Base-by-base conservation (phyloP, 1,284 basidiomycete genomes). In the Melampsora americana region DNA sequence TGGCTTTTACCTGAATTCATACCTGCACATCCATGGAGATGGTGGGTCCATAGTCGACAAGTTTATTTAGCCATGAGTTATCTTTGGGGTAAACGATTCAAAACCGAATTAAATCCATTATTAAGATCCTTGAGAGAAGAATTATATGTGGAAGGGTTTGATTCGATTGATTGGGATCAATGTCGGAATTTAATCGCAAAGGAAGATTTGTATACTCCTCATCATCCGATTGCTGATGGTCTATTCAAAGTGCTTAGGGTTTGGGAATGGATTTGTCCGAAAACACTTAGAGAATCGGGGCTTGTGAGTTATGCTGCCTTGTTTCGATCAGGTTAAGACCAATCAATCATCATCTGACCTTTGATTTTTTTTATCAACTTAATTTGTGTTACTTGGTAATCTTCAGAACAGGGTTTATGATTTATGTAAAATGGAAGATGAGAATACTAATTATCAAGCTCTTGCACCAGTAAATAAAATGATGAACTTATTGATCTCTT, bases 1-100 rank as follows among this genome's bases (percentile, higher is more conserved):
- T 97, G 92, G 90, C 84, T 94, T 65, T 84, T 99, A 6, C 96
- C 96, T 0, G 90, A 96, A 65, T 93, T 90, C 89, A 78, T 93
- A 16, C 94, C 95, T 12, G 88, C 99, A 82, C 95, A 98, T 82
- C 96, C 96, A 5, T 90, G 91, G 84, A 86, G 88, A 79, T 99
- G 96, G 95, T 99, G 96, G 96, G 94, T 98, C 68, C 96, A 99
- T 81, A 93, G 91, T 0, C 89, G 96, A 20, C 90, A 89, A 77
- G 92, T 97, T 20, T 97, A 94, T 80, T 87, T 82, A 28, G 86
- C 86, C 18, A 85, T 87, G 83, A 83, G 84, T 78, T 99, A 92
- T 82, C 86, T 99, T 12, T 97, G 91, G 82, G 93, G 90, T 1
- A 85, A 88, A 39, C 87, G 88, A 60, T 97, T 90, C 82, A 87